Evolutionary conservation across 169 alveolate genomes (phyloP).

Genomic region (Cryptosporidium parvum): DNA sequence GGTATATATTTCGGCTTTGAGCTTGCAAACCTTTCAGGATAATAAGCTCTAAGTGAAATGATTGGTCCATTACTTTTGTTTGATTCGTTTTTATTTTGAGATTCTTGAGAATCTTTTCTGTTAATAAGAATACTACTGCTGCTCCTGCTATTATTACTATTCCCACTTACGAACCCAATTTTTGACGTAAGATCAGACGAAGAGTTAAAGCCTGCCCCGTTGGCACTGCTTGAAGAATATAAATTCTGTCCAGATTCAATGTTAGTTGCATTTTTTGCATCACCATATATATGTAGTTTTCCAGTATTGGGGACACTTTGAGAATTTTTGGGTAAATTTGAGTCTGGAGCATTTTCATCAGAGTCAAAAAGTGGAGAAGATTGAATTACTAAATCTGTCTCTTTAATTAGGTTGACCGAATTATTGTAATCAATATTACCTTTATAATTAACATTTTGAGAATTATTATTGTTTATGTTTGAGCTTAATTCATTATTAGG

Average conservation of each 20-base stretch:
- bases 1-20: conserved; percentile 50
- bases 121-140: background rate
- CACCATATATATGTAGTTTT: conserved; percentile 46
- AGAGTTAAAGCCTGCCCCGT: background rate
- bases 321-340: background rate
- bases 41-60: conserved; percentile 45
- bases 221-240: background rate
- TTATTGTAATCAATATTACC: background rate
- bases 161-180: background rate
- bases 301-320: conserved; percentile 3
- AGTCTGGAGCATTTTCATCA: conserved; percentile 7
- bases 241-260: background rate
- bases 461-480: background rate
- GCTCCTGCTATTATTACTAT: background rate
- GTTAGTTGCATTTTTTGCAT: background rate
- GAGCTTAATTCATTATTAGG: background rate
- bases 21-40: conserved; percentile 34
- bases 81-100: background rate
- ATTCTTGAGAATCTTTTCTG: background rate
- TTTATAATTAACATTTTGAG: background rate
- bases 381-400: background rate
- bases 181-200: background rate
- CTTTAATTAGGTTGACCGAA: background rate
- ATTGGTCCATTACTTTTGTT: conserved; percentile 31
- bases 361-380: conserved; percentile 34